phyloP scores from a whole-genome alignment of 805 yeast genomes.

The Cyberlindnera subsufficiens region DNA sequence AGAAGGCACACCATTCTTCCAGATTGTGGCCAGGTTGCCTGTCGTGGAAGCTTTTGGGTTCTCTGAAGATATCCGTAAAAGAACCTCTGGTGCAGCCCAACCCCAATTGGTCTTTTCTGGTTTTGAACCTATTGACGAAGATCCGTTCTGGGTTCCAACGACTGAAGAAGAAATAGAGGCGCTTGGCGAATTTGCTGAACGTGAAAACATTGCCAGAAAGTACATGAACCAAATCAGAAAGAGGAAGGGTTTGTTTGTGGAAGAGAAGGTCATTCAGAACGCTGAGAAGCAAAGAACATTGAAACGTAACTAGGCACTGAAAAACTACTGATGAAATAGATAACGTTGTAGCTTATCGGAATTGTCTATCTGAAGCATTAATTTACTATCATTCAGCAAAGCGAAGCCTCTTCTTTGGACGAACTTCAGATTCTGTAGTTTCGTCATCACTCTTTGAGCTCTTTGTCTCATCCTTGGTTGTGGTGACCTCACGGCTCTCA shows the following conservation, averaged over 20 bases:
- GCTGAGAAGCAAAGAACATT: constrained; percentile 93
- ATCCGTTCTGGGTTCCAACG: constrained; percentile 99
- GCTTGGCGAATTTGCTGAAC: constrained; percentile 86
- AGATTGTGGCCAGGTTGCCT: constrained; percentile 78
- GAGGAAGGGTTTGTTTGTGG: constrained; percentile 85
- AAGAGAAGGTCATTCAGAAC: constrained; percentile 82
- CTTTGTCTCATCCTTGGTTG: neutral
- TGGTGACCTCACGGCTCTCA: neutral
- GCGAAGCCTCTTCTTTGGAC: constrained; percentile 5
- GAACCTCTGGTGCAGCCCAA: constrained; percentile 94
- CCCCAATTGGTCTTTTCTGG: constrained; percentile 94
- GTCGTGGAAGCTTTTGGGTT: constrained; percentile 96
- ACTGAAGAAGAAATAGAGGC: constrained; percentile 95
- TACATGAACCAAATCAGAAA: constrained; percentile 80
- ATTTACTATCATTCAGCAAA: constrained; percentile 4
- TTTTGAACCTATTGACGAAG: constrained; percentile 77
- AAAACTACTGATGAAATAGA: neutral
- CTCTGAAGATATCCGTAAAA: constrained; percentile 88
- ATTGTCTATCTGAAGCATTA: neutral
- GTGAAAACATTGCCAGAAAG: constrained; percentile 82
- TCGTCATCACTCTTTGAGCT: neutral
- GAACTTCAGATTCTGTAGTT: neutral
- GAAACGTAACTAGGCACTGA: constrained; percentile 36
- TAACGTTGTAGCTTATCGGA: neutral
- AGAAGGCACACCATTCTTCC: constrained; percentile 96